Evolutionary conservation across 2,329 filamentous ascomycete genomes (phyloP).

Genomic region (Pestalotiopsis sp.): DNA sequence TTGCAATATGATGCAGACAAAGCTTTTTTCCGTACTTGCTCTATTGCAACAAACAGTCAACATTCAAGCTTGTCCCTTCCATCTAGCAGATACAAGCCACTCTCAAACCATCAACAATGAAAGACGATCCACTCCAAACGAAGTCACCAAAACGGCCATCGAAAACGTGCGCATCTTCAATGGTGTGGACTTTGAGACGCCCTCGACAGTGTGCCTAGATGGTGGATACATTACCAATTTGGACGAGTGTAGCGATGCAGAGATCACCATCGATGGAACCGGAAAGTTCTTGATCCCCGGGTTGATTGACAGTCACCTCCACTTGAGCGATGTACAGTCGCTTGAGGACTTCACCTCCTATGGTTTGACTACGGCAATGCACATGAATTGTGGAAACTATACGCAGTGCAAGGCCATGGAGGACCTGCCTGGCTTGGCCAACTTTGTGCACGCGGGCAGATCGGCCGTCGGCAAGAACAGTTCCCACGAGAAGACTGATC

Average conservation of each 20-base stretch:
- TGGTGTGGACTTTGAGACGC: neutral
- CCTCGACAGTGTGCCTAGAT: neutral
- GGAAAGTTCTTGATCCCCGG: neutral
- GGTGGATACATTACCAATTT: neutral
- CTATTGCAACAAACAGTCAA: neutral
- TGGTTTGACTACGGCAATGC: neutral
- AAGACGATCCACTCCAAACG: neutral
- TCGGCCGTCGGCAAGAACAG: neutral
- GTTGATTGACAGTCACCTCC: neutral
- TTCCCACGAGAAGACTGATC: neutral
- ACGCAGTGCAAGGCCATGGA: neutral
- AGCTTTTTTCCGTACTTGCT: neutral
- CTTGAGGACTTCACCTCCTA: neutral
- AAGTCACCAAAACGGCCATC: neutral
- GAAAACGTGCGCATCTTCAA: neutral
- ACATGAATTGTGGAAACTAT: neutral
- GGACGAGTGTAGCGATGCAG: neutral
- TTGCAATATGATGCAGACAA: neutral
- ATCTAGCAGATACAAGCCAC: neutral
- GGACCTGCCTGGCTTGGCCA: neutral
- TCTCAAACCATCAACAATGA: neutral
- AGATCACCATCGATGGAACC: neutral
- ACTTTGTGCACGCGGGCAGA: neutral
- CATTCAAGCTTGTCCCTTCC: neutral
- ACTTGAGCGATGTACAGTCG: neutral